Percentiles rank a stretch among this genome's conserved stretches.
Conservation (phyloP, 495 filamentous ascomycete species). For the Ramalina intermedia region DNA sequence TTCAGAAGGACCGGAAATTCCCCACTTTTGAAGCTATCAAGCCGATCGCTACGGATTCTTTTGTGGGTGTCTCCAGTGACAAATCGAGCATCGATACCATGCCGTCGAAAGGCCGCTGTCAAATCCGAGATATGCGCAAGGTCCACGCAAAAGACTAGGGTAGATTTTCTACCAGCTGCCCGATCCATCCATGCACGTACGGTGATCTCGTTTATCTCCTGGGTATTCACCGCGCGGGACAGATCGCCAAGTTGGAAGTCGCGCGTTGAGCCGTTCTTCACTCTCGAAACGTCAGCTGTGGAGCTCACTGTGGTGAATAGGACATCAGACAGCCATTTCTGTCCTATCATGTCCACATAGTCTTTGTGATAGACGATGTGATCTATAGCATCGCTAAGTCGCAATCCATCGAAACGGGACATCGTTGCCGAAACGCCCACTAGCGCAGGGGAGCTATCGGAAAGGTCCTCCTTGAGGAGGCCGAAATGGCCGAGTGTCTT, state of each 20-base stretch:
- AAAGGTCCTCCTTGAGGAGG: conserved; percentile 33
- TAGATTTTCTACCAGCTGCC: conserved; percentile 61
- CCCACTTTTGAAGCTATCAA: conserved; percentile 60
- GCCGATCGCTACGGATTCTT: conserved; percentile 43
- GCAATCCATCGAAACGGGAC: conserved; percentile 77
- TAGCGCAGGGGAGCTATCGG: conserved; percentile 46
- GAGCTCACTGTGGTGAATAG: conserved; percentile 87
- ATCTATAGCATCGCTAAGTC: conserved; percentile 75
- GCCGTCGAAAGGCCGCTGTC: conserved; percentile 56
- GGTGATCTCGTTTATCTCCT: conserved; percentile 61
- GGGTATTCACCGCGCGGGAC: conserved; percentile 67
- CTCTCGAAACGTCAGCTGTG: conserved; percentile 55
- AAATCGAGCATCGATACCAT: conserved; percentile 69
- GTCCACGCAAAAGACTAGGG: conserved; percentile 87
- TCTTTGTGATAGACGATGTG: conserved; percentile 90
- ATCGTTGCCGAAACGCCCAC: conserved; percentile 93
- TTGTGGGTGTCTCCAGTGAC: conserved; percentile 67
- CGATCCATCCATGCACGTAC: conserved; percentile 73
- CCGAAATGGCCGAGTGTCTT: conserved; percentile 60
- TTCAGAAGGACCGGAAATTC: conserved; percentile 84
- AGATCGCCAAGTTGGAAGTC: conserved; percentile 68
- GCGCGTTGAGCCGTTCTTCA: conserved; percentile 48
- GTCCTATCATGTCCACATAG: conserved; percentile 90
- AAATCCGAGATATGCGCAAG: conserved; percentile 60
- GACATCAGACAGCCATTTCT: conserved; percentile 71